These are phyloP conservation scores for Starmerella asiatica DNA, from an alignment of 805 yeast species.

Conservation along the genomic window DNA sequence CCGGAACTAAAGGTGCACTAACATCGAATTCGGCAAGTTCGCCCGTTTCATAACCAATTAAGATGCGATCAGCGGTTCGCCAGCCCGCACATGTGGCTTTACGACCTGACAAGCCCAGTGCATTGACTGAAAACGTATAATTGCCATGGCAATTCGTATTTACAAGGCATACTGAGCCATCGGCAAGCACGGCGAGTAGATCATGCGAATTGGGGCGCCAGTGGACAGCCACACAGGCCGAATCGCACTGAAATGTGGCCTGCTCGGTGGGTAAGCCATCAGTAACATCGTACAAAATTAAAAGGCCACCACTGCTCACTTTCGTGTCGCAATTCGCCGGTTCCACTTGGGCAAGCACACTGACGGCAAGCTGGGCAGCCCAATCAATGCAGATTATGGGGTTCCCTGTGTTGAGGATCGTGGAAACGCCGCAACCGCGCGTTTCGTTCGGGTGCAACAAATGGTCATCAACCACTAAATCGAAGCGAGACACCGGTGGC, in stretches of 20 bases:
- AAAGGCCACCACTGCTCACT: neutral
- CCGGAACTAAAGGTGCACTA: slow-evolving; percentile 26
- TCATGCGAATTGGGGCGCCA: neutral
- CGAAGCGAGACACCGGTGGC: too few relatives aligned
- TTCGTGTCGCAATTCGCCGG: slow-evolving; percentile 21
- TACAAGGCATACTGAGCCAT: too few relatives aligned
- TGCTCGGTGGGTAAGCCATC: neutral
- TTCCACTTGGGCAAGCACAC: slow-evolving; percentile 23
- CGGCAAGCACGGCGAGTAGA: neutral
- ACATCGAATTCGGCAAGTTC: slow-evolving; percentile 43
- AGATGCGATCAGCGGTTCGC: slow-evolving; percentile 31
- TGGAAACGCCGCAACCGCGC: slow-evolving; percentile 1
- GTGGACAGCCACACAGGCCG: neutral
- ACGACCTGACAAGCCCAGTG: neutral
- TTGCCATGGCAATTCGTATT: too few relatives aligned
- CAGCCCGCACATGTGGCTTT: slow-evolving; percentile 35
- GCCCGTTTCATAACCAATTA: slow-evolving; percentile 51
- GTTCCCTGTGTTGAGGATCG: slow-evolving; percentile 14
- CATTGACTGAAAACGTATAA: too few relatives aligned
- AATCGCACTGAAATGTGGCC: neutral
- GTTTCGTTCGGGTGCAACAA: slow-evolving; percentile 7
- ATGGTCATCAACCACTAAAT: slow-evolving; percentile 7
- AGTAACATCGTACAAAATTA: neutral
- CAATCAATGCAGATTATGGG: slow-evolving; percentile 8
- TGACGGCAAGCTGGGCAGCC: slow-evolving; percentile 11